These are phyloP conservation scores for Zasmidium citrigriseum DNA, from an alignment of 2,329 filamentous ascomycete species.

Conservation along the genomic window DNA sequence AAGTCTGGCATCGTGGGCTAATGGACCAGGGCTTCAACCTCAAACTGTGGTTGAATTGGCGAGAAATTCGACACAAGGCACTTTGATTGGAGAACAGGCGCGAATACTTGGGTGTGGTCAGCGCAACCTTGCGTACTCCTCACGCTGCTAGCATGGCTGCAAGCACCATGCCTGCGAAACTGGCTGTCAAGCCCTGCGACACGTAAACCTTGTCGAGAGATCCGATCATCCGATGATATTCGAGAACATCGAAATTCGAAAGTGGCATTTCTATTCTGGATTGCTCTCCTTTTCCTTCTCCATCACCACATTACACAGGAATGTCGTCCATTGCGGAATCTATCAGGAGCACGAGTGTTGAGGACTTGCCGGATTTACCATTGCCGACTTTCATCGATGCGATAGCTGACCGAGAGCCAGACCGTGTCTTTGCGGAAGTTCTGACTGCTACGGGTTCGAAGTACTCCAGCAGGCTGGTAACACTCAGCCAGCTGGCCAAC, in stretches of 20 bases:
- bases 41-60: no score
- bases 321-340: neutral
- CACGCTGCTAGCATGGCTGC: neutral
- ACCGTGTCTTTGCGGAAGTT: slow-evolving; percentile 4
- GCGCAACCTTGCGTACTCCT: neutral
- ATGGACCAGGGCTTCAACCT: no score
- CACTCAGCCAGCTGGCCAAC: slow-evolving; percentile 9
- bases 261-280: no score
- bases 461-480: slow-evolving; percentile 1
- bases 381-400: slow-evolving; percentile 4
- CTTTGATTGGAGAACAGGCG: no score
- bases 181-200: neutral
- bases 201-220: neutral
- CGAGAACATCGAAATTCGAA: no score
- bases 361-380: neutral
- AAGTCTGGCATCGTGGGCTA: no score
- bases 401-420: slow-evolving; percentile 1
- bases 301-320: neutral
- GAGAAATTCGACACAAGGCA: no score
- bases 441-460: neutral
- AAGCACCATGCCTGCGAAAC: neutral
- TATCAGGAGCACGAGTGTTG: neutral
- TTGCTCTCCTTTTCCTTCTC: neutral
- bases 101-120: neutral
- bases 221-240: neutral